Conservation (phyloP, 1,139 yeast species). For the Protomyces arabidopsidicola region DNA sequence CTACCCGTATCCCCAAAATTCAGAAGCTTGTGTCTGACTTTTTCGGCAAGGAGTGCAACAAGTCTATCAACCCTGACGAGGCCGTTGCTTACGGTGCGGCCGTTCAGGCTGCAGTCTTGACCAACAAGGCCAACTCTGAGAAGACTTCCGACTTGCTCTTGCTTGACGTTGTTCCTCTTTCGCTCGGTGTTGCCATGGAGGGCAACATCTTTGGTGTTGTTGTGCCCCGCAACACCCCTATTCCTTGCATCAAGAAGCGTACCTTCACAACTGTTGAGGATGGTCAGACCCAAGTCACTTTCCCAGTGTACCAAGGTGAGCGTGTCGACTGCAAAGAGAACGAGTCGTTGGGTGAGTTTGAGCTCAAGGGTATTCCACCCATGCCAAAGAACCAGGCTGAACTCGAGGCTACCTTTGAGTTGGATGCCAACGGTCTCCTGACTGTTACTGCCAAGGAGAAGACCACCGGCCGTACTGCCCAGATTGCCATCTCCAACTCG, state of each 20-base stretch:
- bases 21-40: slow-evolving; percentile 80
- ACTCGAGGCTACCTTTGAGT: slow-evolving; percentile 98
- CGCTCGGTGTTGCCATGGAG: slow-evolving; percentile 99
- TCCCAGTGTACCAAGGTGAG: slow-evolving; percentile 99
- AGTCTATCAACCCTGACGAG: slow-evolving; percentile 88
- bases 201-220: slow-evolving; percentile 92
- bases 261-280: slow-evolving; percentile 99
- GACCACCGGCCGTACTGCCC: slow-evolving; percentile 98
- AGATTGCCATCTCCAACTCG: slow-evolving; percentile 99
- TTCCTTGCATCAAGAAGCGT: slow-evolving; percentile 99
- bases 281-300: slow-evolving; percentile 98
- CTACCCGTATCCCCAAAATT: slow-evolving; percentile 91
- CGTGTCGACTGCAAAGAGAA: slow-evolving; percentile 99
- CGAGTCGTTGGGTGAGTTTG: slow-evolving; percentile 99
- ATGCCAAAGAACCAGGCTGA: slow-evolving; percentile 99
- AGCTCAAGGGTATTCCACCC: slow-evolving; percentile 98
- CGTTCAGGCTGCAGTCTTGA: slow-evolving; percentile 97
- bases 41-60: slow-evolving; percentile 88
- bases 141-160: slow-evolving; percentile 96
- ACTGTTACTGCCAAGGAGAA: slow-evolving; percentile 99
- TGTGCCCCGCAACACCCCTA: slow-evolving; percentile 99
- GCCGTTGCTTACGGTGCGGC: slow-evolving; percentile 99
- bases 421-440: slow-evolving; percentile 99
- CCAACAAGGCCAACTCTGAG: slow-evolving; percentile 95
- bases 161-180: slow-evolving; percentile 97